Conservation (phyloP, 495 filamentous ascomycete genomes). For the Talaromyces trachyspermus region DNA sequence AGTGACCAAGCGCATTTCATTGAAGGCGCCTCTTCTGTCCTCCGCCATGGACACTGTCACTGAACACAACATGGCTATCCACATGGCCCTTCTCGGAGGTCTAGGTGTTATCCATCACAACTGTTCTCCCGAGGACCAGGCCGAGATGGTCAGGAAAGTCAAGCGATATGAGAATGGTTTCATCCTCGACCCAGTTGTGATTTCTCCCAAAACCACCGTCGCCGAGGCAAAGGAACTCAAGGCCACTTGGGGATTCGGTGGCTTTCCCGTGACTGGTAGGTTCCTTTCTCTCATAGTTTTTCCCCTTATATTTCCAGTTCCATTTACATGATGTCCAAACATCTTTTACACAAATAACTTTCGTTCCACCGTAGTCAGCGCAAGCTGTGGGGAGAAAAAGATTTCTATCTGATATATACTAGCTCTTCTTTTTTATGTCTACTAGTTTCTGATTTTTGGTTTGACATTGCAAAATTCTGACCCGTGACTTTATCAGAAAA, state of each 20-base stretch:
- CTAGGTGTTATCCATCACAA: constrained; percentile 99
- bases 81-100: constrained; percentile 95
- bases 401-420: constrained; percentile 34
- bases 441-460: background rate
- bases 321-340: constrained; percentile 60
- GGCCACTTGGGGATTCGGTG: constrained; percentile 97
- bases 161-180: constrained; percentile 99
- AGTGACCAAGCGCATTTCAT: constrained; percentile 83
- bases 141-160: constrained; percentile 98
- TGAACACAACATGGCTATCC: constrained; percentile 97
- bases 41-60: constrained; percentile 99
- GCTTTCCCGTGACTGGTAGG: constrained; percentile 98
- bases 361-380: constrained; percentile 96
- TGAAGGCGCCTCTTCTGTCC: constrained; percentile 92
- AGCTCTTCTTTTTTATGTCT: background rate
- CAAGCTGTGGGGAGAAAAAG: constrained; percentile 72
- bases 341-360: constrained; percentile 80
- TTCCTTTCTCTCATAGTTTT: too few relatives aligned
- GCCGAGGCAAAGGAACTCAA: constrained; percentile 87
- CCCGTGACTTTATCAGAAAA: constrained; percentile 59
- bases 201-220: constrained; percentile 79
- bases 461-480: too few relatives aligned
- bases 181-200: constrained; percentile 92
- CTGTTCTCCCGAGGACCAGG: constrained; percentile 88
- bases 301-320: constrained; percentile 10